Base-by-base conservation (phyloP, 371 early-diverging fungal species). In the Mucor circinelloides region DNA sequence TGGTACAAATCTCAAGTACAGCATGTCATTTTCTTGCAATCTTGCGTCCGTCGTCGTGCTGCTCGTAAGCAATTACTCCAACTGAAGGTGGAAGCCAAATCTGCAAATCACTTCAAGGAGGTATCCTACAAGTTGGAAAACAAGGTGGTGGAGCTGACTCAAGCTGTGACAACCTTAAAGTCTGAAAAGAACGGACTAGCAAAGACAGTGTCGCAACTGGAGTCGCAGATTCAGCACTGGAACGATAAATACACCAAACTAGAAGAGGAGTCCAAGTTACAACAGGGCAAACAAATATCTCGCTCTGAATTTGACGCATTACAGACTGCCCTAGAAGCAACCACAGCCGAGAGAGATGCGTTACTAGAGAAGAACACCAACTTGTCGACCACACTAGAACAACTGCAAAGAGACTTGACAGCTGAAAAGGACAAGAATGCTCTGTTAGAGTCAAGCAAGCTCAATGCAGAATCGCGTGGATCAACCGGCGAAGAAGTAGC, bases 131-230 rank as follows among this genome's bases (percentile, higher is more conserved):
- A 91, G 75, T 85, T 99, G 9, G 98, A 99, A 76, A 93, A 87
- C 82, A 98, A 97, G 86, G 92, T 99, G 56, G 90, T 98, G 66
- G 95, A 93, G 75, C 84, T 99, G 68, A 96, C 96, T 17, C 94
- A 93, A 79, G 78, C 82, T 42, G 72, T 98, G 62, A 87, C 86
- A 15, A 71, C 79, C 61, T 85, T 91, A 57, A 86, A 87, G 62
- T 78, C 85, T 40, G 95, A 94, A 72, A 89, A 88, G 73, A 86
- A 85, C 28, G 69, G 68, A 3, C 66, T 92, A 48, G 70, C 67
- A 27, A 79, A 84, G 25, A 84, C 83, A 46, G 74, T 86, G 30
- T 67, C 72, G 10, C 71, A 78, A 6, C 73, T 92, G 48, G 94
- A 94, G 73, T 74, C 55, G 2, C 90, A 92, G 69, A 73, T 89